These are phyloP conservation scores for Aspergillus kassunensis DNA, from an alignment of 495 filamentous ascomycete genomes.

Conservation along the genomic window DNA sequence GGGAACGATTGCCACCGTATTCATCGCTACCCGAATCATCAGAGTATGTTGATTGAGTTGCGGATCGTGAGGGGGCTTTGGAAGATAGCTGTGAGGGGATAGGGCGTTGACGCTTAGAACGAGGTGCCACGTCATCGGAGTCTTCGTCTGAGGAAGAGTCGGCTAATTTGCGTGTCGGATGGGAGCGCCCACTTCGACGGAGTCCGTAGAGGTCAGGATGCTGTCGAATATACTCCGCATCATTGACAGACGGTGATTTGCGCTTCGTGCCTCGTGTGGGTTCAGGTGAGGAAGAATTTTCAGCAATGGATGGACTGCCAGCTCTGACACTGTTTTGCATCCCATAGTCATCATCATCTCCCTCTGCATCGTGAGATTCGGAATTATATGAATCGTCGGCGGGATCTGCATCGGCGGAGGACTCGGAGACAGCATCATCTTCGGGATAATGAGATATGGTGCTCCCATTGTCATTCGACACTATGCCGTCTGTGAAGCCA, in stretches of 20 bases:
- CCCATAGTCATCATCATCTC: constrained; percentile 76
- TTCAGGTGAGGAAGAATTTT: constrained; percentile 64
- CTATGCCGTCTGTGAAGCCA: constrained; percentile 32
- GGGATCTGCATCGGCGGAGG: constrained; percentile 57
- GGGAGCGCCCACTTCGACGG: constrained; percentile 73
- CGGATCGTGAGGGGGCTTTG: constrained; percentile 43
- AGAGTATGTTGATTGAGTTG: constrained; percentile 39
- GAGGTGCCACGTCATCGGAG: constrained; percentile 41
- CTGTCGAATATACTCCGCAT: constrained; percentile 78
- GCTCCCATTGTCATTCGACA: constrained; percentile 49
- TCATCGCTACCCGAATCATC: constrained; percentile 54
- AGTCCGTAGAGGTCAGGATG: constrained; percentile 97
- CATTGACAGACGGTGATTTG: constrained; percentile 65
- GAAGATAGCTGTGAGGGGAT: constrained; percentile 37
- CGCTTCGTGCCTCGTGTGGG: constrained; percentile 66
- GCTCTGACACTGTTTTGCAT: constrained; percentile 59
- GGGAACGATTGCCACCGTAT: constrained; percentile 69
- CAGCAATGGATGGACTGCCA: constrained; percentile 44
- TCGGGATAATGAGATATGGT: constrained; percentile 49
- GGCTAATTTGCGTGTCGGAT: constrained; percentile 52
- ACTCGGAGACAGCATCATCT: constrained; percentile 40
- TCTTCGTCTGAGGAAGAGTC: constrained; percentile 71
- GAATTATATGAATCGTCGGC: constrained; percentile 53
- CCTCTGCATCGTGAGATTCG: constrained; percentile 36
- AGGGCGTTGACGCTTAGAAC: constrained; percentile 39